phyloP scores from a whole-genome alignment of 345 rosid genomes.

The Eucalyptus caleyi region DNA sequence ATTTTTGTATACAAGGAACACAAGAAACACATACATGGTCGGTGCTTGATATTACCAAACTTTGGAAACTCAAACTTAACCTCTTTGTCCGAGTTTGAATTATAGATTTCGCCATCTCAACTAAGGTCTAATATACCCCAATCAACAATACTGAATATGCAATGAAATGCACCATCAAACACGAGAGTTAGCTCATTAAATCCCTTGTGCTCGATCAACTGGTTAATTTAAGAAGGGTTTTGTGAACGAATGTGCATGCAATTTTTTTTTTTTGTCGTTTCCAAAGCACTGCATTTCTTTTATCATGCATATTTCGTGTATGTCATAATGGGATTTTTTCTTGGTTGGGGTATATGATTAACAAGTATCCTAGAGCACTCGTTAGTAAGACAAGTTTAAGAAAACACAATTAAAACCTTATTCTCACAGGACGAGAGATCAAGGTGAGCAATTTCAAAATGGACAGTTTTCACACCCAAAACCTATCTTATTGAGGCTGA shows the following conservation, averaged over 20 bases:
- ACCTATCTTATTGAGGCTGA: background rate
- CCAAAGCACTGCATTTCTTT: rapidly evolving
- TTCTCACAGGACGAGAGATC: rapidly evolving
- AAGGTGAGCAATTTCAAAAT: rapidly evolving
- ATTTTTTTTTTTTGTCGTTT: background rate
- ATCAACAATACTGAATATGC: background rate
- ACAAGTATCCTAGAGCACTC: background rate
- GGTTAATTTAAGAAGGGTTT: background rate
- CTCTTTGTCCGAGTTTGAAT: background rate
- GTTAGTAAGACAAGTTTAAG: no score
- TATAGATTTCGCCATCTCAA: background rate
- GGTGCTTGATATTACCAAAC: rapidly evolving
- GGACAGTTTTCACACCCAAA: no score
- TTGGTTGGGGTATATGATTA: background rate
- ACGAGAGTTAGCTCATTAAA: background rate
- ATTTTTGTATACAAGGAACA: background rate
- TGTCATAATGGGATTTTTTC: background rate
- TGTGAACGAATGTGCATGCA: background rate
- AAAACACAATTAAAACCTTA: background rate
- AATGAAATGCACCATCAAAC: background rate
- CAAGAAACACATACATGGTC: rapidly evolving
- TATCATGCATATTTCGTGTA: no score
- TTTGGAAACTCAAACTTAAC: background rate
- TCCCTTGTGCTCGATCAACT: background rate
- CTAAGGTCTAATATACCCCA: background rate